Percentiles rank a stretch among this genome's conserved stretches.
These are phyloP conservation scores for Phytopythium aichiense DNA, from an alignment of 352 stramenopile species.

Conservation along the genomic window DNA sequence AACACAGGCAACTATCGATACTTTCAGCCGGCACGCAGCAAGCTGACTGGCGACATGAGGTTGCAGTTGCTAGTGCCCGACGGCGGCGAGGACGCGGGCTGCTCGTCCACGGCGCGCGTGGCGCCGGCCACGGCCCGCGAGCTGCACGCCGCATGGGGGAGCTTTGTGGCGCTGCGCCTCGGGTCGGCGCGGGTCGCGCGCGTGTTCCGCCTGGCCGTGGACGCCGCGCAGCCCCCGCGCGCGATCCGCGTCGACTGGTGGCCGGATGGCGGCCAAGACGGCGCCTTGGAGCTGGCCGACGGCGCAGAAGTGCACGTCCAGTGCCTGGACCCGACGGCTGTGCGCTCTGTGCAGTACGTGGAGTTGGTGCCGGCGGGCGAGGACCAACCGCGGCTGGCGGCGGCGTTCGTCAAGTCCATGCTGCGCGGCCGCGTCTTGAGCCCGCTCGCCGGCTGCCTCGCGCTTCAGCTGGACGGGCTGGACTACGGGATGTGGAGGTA, in stretches of 20 bases:
- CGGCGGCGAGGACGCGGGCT: slow-evolving; percentile 10
- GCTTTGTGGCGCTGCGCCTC: slow-evolving; percentile 20
- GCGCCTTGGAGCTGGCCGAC: not conserved
- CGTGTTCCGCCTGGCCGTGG: slow-evolving; percentile 46
- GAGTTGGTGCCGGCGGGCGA: slow-evolving; percentile 31
- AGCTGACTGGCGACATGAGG: too few relatives aligned
- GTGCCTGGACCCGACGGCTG: slow-evolving; percentile 17
- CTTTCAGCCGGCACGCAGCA: too few relatives aligned
- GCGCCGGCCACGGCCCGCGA: slow-evolving; percentile 15
- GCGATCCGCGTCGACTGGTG: slow-evolving; percentile 48
- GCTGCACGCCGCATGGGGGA: slow-evolving; percentile 23
- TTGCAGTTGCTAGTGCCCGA: slow-evolving; percentile 23
- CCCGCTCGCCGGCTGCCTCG: slow-evolving; percentile 20
- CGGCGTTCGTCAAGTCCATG: slow-evolving; percentile 50
- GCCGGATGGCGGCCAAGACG: slow-evolving; percentile 10
- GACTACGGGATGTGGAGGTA: slow-evolving; percentile 62
- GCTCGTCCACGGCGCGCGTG: slow-evolving; percentile 26
- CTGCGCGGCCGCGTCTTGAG: slow-evolving; percentile 39
- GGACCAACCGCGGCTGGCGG: slow-evolving; percentile 35
- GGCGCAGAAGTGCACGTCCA: slow-evolving; percentile 13
- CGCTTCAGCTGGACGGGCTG: slow-evolving; percentile 43
- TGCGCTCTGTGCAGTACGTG: slow-evolving; percentile 50
- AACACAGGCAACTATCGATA: too few relatives aligned
- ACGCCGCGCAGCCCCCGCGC: slow-evolving; percentile 10
- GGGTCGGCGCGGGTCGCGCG: slow-evolving; percentile 4